Percentiles rank a stretch among this genome's conserved stretches.
These are phyloP conservation scores for Penicillium coprophilum DNA, from an alignment of 495 filamentous ascomycete genomes.

Conservation along the genomic window DNA sequence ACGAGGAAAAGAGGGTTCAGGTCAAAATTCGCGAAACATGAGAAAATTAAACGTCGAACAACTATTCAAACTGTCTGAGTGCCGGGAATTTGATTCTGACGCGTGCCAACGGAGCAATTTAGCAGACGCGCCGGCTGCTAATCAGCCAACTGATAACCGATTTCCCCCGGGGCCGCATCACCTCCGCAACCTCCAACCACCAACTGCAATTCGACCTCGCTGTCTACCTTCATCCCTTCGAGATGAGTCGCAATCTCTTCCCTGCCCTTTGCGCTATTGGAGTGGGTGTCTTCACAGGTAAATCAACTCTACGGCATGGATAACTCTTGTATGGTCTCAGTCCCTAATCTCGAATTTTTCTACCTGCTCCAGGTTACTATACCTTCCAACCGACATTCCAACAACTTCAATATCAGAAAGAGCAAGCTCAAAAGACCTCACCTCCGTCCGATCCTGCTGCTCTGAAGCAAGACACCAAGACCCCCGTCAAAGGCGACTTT, in stretches of 20 bases:
- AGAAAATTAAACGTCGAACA: neutral
- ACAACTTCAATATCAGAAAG: constrained; percentile 22
- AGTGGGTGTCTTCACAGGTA: constrained; percentile 44
- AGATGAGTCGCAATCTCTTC: constrained; percentile 45
- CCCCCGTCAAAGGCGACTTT: neutral
- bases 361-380: constrained; percentile 29
- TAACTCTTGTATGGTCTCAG: neutral
- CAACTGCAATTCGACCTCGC: constrained; percentile 2
- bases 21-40: neutral
- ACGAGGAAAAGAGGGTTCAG: neutral
- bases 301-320: neutral
- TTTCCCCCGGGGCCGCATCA: constrained; percentile 6
- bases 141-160: constrained; percentile 14
- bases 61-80: neutral
- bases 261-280: constrained; percentile 42
- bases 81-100: constrained; percentile 21
- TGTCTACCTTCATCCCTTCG: constrained; percentile 3
- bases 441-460: neutral
- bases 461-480: neutral
- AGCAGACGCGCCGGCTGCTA: constrained; percentile 13
- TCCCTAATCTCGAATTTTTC: constrained; percentile 22
- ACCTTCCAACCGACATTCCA: constrained; percentile 33
- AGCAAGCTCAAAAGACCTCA: constrained; percentile 7
- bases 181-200: constrained; percentile 10
- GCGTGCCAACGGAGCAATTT: constrained; percentile 35